phyloP scores from a whole-genome alignment of 2,329 filamentous ascomycete genomes.

The Stagonosporopsis rhizophila region DNA sequence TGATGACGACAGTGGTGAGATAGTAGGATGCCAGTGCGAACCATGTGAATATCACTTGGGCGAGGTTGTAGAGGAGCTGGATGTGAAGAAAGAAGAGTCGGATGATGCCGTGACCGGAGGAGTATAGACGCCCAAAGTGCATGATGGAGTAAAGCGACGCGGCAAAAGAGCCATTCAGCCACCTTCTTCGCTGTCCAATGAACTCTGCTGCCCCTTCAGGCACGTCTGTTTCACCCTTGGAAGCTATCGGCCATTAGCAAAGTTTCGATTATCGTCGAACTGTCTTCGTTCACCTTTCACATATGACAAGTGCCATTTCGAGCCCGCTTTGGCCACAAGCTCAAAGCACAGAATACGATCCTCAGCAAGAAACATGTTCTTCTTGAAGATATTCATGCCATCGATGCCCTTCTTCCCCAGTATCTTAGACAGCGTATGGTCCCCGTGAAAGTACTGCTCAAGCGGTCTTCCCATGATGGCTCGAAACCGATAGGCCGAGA shows the following conservation, averaged over 20 bases:
- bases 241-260: conserved; percentile 69
- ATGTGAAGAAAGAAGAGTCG: conserved; percentile 97
- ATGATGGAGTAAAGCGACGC: conserved; percentile 93
- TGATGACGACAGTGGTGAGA: conserved; percentile 91
- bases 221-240: conserved; percentile 96
- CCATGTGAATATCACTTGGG: conserved; percentile 87
- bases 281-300: background rate
- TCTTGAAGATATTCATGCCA: conserved; percentile 99
- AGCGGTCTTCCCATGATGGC: background rate
- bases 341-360: conserved; percentile 73
- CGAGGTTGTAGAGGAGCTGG: conserved; percentile 89
- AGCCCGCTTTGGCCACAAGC: conserved; percentile 10
- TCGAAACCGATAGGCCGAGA: background rate
- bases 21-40: conserved; percentile 79
- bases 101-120: conserved; percentile 90
- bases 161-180: conserved; percentile 96
- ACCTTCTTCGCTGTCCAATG: conserved; percentile 92
- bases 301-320: conserved; percentile 9
- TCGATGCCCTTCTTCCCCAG: conserved; percentile 98
- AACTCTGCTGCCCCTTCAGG: conserved; percentile 94
- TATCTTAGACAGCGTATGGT: conserved; percentile 71
- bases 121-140: conserved; percentile 97
- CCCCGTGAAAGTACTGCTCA: background rate
- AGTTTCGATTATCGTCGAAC: no score
- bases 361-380: conserved; percentile 98